Evolutionary conservation across 768 basidiomycete species (phyloP).

Genomic region (Multifurca ochricompacta): DNA sequence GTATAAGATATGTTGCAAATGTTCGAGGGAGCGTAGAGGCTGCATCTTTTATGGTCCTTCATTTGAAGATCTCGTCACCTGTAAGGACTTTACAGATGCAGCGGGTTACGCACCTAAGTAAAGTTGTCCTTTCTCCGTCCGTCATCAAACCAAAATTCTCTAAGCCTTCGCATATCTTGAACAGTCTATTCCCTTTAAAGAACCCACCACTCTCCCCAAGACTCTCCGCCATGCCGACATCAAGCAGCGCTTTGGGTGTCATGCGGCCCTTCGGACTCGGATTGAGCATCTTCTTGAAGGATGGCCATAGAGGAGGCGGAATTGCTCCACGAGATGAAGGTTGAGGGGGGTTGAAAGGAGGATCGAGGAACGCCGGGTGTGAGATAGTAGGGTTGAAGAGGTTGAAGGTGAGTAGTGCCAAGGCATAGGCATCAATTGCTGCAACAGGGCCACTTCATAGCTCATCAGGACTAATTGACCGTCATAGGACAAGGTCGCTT

Average conservation of each 20-base stretch:
- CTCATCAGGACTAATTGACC: constrained; percentile 35
- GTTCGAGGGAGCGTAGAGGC: constrained; percentile 75
- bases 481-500: constrained; percentile 22
- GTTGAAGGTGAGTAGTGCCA: constrained; percentile 78
- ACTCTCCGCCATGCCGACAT: constrained; percentile 67
- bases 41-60: constrained; percentile 71
- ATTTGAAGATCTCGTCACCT: background rate
- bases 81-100: background rate
- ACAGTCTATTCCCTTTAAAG: constrained; percentile 73
- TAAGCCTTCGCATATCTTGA: constrained; percentile 76
- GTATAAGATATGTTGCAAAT: constrained; percentile 76
- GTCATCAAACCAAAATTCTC: constrained; percentile 77
- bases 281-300: constrained; percentile 83
- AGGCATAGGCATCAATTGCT: constrained; percentile 77
- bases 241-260: constrained; percentile 68
- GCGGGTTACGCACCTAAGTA: constrained; percentile 50
- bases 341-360: constrained; percentile 72
- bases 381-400: constrained; percentile 75
- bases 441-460: constrained; percentile 42
- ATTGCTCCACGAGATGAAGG: constrained; percentile 71
- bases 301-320: constrained; percentile 64
- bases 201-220: constrained; percentile 58
- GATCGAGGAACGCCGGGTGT: constrained; percentile 63
- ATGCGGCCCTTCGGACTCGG: constrained; percentile 79
- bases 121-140: constrained; percentile 67